A percentile compares a stretch with the other conserved stretches of the same genome.
phyloP scores from a whole-genome alignment of 2,329 filamentous ascomycete genomes.

The Beauveria sp. region DNA sequence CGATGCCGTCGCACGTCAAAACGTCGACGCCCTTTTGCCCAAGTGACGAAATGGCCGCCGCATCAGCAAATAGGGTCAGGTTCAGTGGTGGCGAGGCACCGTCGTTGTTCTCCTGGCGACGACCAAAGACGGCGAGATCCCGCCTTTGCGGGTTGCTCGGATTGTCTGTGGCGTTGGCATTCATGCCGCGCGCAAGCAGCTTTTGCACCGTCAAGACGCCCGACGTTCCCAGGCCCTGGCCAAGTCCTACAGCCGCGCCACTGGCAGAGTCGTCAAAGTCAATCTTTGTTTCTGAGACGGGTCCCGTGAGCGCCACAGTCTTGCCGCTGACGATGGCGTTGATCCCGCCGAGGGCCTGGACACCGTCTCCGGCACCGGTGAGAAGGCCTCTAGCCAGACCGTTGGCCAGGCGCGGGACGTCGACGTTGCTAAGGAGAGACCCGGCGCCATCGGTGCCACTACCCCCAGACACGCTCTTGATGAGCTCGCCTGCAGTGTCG shows the following conservation, averaged over 20 bases:
- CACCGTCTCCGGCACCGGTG: slow-evolving; percentile 25
- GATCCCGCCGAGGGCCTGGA: slow-evolving; percentile 25
- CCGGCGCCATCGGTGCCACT: background rate
- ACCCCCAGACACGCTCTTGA: slow-evolving; percentile 7
- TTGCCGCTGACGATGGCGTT: slow-evolving; percentile 24
- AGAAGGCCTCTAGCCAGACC: slow-evolving; percentile 28
- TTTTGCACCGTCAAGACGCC: slow-evolving; percentile 23
- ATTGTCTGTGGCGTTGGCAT: background rate
- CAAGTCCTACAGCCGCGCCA: slow-evolving; percentile 28
- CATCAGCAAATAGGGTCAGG: slow-evolving; percentile 21
- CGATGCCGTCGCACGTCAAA: slow-evolving; percentile 26
- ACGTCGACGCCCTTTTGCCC: slow-evolving; percentile 22
- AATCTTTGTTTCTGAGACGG: slow-evolving; percentile 18
- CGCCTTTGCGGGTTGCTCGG: background rate
- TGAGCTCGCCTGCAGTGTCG: slow-evolving; percentile 21
- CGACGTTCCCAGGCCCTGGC: slow-evolving; percentile 26
- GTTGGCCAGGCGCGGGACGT: slow-evolving; percentile 23
- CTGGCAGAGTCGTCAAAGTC: slow-evolving; percentile 27
- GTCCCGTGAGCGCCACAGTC: slow-evolving; percentile 14
- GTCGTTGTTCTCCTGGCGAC: background rate
- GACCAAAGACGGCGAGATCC: background rate
- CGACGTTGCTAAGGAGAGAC: slow-evolving; percentile 12
- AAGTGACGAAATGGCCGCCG: slow-evolving; percentile 22
- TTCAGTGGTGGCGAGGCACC: slow-evolving; percentile 10
- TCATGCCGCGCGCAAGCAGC: slow-evolving; percentile 18